Evolutionary conservation across 129 eudicot species (phyloP), one percentile per base, ranked within the genome.

Genomic region (Lactuca sativa): DNA sequence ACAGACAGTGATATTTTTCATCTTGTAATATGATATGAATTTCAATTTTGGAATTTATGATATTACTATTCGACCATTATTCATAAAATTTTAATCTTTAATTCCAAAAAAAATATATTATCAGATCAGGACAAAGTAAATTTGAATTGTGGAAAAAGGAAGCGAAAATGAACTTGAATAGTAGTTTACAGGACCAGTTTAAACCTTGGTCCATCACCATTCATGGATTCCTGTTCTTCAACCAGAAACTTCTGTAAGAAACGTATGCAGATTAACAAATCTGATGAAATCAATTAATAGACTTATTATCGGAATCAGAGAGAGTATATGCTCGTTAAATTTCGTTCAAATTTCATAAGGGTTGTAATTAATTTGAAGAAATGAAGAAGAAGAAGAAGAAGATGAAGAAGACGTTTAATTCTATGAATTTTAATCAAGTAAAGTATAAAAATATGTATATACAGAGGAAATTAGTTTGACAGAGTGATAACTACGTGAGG

Each of bases 401-500:
- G 40, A 1, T 3, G 6, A 0, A 4, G 0, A 1, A 6, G 6
- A 4, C 9, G 2, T 49, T 11, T 71, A 58, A 53, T 57, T 57
- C 34, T 30, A 62, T 34, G 18, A 43, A 34, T 41, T 62, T 9
- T 36, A 61, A 72, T 51, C 40, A 49, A 53, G 56, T 56, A 44
- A 69, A 32, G 48, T 37, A 59, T 60, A 57, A 1, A 7, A 1
- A 14, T 36, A 4, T 37, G 18, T 62, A 59, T 71, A n/a, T 72
- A 61, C 76, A 59, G 51, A 62, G 43, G 4, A 36, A 17, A 12
- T 9, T 2, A 16, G 44, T 43, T 74, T 62, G 86, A 71, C 78
- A 82, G 68, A 65, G 91, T 85, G 33, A 82, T 80, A 6, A 81
- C 85, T 8, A 82, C 78, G 4, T 67, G 87, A n/a, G 59, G 59